Evolutionary conservation across 2,329 filamentous ascomycete species (phyloP).

Genomic region (Sarocladium brachiariae): DNA sequence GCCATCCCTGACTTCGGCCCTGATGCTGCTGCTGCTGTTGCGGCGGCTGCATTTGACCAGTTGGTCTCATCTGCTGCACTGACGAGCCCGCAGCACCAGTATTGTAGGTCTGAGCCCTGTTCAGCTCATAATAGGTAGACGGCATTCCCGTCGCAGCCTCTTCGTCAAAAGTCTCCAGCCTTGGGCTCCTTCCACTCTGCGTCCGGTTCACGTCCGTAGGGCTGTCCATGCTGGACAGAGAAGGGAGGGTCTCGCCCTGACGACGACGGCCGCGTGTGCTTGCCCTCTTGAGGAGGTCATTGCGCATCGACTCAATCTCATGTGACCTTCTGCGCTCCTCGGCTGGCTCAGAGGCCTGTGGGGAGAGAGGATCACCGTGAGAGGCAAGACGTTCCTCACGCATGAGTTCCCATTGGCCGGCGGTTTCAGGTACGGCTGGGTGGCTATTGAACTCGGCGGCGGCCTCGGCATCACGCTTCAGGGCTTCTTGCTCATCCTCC

Average conservation of each 20-base stretch:
- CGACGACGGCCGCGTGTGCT: constrained; percentile 43
- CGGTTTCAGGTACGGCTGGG: constrained; percentile 18
- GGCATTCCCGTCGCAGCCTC: constrained; percentile 33
- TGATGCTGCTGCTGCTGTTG: constrained; percentile 13
- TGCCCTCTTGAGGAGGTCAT: constrained; percentile 30
- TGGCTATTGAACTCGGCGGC: constrained; percentile 37
- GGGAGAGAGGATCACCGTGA: constrained; percentile 10
- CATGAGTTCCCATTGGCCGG: constrained; percentile 11
- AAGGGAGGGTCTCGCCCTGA: constrained; percentile 38
- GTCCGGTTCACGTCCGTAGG: neutral
- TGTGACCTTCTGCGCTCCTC: constrained; percentile 26
- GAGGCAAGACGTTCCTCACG: constrained; percentile 1
- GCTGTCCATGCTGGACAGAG: constrained; percentile 17
- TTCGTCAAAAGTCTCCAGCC: constrained; percentile 33
- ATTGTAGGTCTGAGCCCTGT: constrained; percentile 13
- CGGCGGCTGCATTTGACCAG: constrained; percentile 1
- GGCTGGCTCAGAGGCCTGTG: constrained; percentile 22
- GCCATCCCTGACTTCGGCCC: constrained; percentile 23
- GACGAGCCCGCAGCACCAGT: neutral
- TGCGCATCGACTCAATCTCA: constrained; percentile 32
- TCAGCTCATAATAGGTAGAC: constrained; percentile 23
- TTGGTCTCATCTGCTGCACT: no score
- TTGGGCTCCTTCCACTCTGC: constrained; percentile 23
- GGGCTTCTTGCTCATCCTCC: constrained; percentile 20
- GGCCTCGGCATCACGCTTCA: constrained; percentile 36